Conservation (phyloP, 345 rosid genomes). For the Physaria fendleri region DNA sequence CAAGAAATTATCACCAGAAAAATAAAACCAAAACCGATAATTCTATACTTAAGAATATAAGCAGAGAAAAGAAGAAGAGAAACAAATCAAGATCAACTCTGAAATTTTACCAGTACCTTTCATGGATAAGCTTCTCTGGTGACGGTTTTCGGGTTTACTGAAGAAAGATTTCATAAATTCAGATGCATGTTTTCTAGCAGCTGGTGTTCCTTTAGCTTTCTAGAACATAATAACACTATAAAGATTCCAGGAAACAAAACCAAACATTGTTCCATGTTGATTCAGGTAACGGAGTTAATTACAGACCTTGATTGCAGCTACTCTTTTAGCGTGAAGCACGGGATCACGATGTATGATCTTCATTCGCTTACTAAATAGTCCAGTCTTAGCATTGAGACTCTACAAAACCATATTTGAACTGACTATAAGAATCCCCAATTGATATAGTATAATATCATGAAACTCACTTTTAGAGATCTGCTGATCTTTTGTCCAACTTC, state of each 20-base stretch:
- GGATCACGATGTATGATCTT: conserved; percentile 84
- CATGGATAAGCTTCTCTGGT: conserved; percentile 78
- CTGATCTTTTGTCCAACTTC: conserved; percentile 85
- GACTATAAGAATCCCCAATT: neutral
- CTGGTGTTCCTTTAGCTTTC: conserved; percentile 83
- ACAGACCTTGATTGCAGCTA: conserved; percentile 97
- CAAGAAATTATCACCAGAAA: neutral
- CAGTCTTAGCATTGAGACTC: conserved; percentile 96
- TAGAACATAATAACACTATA: conserved; percentile 28
- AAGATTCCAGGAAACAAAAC: neutral
- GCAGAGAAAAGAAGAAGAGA: no score
- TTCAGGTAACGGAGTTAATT: no score
- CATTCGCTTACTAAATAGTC: conserved; percentile 85
- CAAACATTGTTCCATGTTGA: neutral
- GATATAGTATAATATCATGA: neutral
- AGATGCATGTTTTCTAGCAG: conserved; percentile 77
- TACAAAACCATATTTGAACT: conserved; percentile 38
- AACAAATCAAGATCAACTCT: no score
- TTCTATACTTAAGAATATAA: no score
- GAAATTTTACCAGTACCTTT: conserved; percentile 47
- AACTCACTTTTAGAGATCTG: conserved; percentile 64
- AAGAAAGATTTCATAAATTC: conserved; percentile 73
- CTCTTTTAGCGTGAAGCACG: conserved; percentile 73
- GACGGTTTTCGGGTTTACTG: conserved; percentile 76
- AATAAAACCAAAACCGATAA: neutral